Evolutionary conservation across 192 early-diverging fungal genomes (phyloP).

Genomic region (Pilobolus umbonatus): DNA sequence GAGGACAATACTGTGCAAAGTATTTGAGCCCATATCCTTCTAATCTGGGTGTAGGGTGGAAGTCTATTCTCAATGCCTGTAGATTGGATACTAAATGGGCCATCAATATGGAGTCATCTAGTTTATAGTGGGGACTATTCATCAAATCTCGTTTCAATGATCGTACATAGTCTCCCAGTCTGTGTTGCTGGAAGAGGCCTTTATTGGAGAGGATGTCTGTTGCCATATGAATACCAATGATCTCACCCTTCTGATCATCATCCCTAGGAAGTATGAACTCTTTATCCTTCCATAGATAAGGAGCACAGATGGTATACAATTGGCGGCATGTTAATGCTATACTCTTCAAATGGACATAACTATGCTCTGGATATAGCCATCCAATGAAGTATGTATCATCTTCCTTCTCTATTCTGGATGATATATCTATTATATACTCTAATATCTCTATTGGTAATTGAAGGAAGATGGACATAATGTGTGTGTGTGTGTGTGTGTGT

Average conservation of each 20-base stretch:
- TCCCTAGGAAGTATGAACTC: conserved; percentile 33
- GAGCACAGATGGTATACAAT: conserved; percentile 25
- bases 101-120: conserved; percentile 29
- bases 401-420: conserved; percentile 2
- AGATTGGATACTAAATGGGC: conserved; percentile 27
- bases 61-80: conserved; percentile 29
- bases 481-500: no score
- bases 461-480: conserved; percentile 11
- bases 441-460: conserved; percentile 27
- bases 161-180: conserved; percentile 27
- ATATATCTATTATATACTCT: conserved; percentile 14
- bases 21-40: conserved; percentile 27
- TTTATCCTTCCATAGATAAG: conserved; percentile 33
- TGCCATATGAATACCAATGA: conserved; percentile 15
- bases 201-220: conserved; percentile 24
- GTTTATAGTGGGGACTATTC: conserved; percentile 21
- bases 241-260: conserved; percentile 14
- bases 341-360: conserved; percentile 17
- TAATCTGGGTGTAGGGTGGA: conserved; percentile 15
- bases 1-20: conserved; percentile 25
- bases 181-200: conserved; percentile 14
- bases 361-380: conserved; percentile 34
- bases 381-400: conserved; percentile 19
- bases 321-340: conserved; percentile 24
- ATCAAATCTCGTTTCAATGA: conserved; percentile 27